Percentiles rank a stretch among this genome's conserved stretches.
Conservation (phyloP, 345 rosid species). For the Toxicodendron radicans region DNA sequence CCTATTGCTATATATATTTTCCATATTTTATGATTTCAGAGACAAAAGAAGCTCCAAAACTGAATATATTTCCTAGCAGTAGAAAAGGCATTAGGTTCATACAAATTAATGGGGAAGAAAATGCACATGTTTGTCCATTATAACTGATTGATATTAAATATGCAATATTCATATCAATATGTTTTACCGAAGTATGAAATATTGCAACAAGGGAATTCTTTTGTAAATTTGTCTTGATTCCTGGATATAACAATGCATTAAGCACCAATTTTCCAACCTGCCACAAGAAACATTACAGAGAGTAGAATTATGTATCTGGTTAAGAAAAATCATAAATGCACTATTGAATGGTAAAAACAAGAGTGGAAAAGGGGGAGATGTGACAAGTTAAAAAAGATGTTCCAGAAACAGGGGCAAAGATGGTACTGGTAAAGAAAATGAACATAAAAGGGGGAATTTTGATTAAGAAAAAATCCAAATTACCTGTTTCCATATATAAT, state of each 20-base stretch:
- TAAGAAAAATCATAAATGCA: background rate
- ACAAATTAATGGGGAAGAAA: background rate
- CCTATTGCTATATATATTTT: background rate
- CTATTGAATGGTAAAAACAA: background rate
- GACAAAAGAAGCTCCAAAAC: background rate
- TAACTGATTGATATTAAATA: background rate
- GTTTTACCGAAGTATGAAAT: slow-evolving; percentile 81
- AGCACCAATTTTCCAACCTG: slow-evolving; percentile 89
- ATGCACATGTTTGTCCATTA: background rate
- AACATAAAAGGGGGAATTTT: background rate
- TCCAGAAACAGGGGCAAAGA: slow-evolving; percentile 2
- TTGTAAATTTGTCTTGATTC: slow-evolving; percentile 76
- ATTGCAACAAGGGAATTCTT: slow-evolving; percentile 88
- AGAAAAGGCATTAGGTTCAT: background rate
- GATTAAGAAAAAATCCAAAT: background rate
- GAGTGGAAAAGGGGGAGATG: background rate
- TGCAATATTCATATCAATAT: slow-evolving; percentile 5
- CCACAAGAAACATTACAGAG: slow-evolving; percentile 12
- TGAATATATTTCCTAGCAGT: background rate
- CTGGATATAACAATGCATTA: slow-evolving; percentile 82
- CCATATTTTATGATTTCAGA: background rate
- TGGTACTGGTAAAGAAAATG: background rate
- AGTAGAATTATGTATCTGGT: background rate
- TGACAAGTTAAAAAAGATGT: background rate
- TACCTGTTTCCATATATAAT: background rate